phyloP scores from a whole-genome alignment of 495 filamentous ascomycete species.

The Pseudoneurospora amorphoporcata region DNA sequence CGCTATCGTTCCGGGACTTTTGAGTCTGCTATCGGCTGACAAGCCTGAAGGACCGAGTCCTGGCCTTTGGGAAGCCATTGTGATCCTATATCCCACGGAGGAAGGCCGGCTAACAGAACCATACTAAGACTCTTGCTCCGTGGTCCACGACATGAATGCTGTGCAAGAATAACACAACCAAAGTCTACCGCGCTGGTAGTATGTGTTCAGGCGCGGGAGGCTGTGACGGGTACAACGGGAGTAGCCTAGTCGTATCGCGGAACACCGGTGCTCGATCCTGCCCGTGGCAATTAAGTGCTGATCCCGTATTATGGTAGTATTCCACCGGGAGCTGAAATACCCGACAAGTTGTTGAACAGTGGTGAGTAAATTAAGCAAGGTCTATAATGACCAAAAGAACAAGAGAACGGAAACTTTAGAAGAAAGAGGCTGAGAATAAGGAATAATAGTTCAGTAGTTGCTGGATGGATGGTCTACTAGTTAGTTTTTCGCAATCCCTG shows the following conservation, averaged over 20 bases:
- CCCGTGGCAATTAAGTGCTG: slow-evolving; percentile 9
- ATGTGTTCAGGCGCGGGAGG: slow-evolving; percentile 12
- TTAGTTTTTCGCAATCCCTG: neutral
- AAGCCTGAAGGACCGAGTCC: slow-evolving; percentile 10
- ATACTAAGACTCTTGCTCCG: slow-evolving; percentile 15
- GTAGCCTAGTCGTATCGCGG: slow-evolving; percentile 12
- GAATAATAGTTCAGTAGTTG: neutral
- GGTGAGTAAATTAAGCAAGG: slow-evolving; percentile 2
- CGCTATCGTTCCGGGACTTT: slow-evolving; percentile 5
- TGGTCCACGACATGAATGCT: slow-evolving; percentile 7
- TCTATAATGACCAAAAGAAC: slow-evolving; percentile 2
- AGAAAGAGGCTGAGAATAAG: neutral
- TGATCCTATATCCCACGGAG: slow-evolving; percentile 12
- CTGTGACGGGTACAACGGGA: slow-evolving; percentile 11
- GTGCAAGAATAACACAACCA: neutral
- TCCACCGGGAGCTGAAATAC: slow-evolving; percentile 5
- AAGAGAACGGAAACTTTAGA: slow-evolving; percentile 1
- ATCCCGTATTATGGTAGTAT: slow-evolving; percentile 6
- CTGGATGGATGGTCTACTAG: neutral
- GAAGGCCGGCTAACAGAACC: slow-evolving; percentile 9
- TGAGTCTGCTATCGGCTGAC: slow-evolving; percentile 10
- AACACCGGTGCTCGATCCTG: slow-evolving; percentile 4
- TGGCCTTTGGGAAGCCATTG: slow-evolving; percentile 22
- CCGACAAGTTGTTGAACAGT: neutral
- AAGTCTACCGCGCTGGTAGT: neutral